Evolutionary conservation across 257 asterid species (phyloP), one percentile per base, ranked within the genome.

Genomic region (Eucommia ulmoides): DNA sequence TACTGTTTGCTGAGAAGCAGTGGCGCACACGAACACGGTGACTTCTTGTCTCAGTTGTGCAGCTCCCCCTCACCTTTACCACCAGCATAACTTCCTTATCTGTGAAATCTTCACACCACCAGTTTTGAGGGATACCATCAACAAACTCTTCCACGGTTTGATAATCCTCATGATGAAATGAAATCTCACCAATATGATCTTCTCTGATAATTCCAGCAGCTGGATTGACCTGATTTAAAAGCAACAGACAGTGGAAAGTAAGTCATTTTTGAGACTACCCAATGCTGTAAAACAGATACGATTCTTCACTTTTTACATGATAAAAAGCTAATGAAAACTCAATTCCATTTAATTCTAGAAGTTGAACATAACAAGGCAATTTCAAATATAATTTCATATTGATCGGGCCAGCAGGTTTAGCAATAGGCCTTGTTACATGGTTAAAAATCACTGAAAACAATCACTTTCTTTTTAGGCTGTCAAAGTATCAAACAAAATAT

Each of bases 91-190:
- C 93, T 72, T 91, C 98, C 74, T 91, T 83, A 68, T 91, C 95
- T 63, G 88, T 83, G 16, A 86, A 77, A 74, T 86, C 96, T 82
- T 91, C 98, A 33, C 95, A 82, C 94, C 96, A 91, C 41, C 66
- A 71, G 71, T 75, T 91, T 59, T 68, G 88, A 10, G 94, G 93
- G 45, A 72, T 66, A 3, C 98, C 98, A 48, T 91, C 98, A 1
- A 89, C 84, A 58, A 76, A 89, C 66, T 83, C 98, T 65, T 81
- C 94, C 12, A 82, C n/a, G 10, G 95, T 91, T 61, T 86, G 86
- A 72, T 56, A 74, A 24, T 83, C 87, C 42, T 91, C 92, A 11
- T 78, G 80, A 29, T 72, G 76, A 66, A 91, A 74, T 52, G 79
- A 74, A 48, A 91, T 79, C 71, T 91, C 98, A 23, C 65, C 68